Evolutionary conservation across 257 asterid species (phyloP).

Genomic region (Lantana camara): DNA sequence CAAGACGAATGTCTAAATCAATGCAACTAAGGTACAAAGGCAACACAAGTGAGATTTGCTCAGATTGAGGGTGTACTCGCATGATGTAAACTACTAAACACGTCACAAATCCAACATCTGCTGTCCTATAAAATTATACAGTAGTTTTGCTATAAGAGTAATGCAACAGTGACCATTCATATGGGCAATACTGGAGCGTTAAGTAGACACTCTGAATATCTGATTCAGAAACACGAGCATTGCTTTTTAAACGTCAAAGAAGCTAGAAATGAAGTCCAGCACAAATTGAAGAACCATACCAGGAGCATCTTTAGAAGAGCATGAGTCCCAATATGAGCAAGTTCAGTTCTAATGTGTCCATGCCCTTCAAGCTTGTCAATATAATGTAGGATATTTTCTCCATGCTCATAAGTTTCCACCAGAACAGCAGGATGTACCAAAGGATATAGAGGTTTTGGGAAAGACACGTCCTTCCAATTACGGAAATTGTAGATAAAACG

Average conservation of each 20-base stretch:
- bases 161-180: not conserved
- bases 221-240: slow-evolving; percentile 14
- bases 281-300: slow-evolving; percentile 47
- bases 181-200: slow-evolving; percentile 5
- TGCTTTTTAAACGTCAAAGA: slow-evolving; percentile 18
- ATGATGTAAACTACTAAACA: not conserved
- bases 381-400: slow-evolving; percentile 68
- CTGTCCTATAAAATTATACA: not conserved
- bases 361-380: slow-evolving; percentile 68
- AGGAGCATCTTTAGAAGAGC: slow-evolving; percentile 85
- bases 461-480: slow-evolving; percentile 78
- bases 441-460: slow-evolving; percentile 88
- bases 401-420: slow-evolving; percentile 88
- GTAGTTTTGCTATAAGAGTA: not conserved
- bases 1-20: too few species aligned
- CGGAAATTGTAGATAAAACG: slow-evolving; percentile 86
- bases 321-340: slow-evolving; percentile 87
- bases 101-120: slow-evolving; percentile 9
- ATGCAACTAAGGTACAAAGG: not conserved
- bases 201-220: slow-evolving; percentile 8
- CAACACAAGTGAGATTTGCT: not conserved
- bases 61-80: slow-evolving; percentile 3
- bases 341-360: slow-evolving; percentile 53
- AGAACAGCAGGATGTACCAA: slow-evolving; percentile 93
- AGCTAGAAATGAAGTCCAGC: slow-evolving; percentile 2